Percentiles rank a stretch among this genome's conserved stretches.
phyloP scores from a whole-genome alignment of 768 basidiomycete genomes.

The Mrakia frigida region DNA sequence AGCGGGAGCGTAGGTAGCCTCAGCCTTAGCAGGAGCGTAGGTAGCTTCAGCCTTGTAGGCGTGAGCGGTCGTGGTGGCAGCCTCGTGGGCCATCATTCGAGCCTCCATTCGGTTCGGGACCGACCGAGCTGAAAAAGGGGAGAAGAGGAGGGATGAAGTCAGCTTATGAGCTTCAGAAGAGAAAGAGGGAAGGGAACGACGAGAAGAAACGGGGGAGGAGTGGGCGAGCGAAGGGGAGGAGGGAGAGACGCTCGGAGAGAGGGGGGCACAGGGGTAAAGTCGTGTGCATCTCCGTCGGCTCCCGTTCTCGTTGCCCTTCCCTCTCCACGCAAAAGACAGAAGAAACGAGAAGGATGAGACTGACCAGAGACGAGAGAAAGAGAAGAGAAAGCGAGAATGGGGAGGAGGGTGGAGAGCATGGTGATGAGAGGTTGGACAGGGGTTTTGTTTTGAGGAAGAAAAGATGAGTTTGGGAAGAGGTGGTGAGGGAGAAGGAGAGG shows the following conservation, averaged over 20 bases:
- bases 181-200: background rate
- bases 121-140: background rate
- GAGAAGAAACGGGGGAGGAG: background rate
- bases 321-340: too few relatives aligned
- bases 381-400: conserved; percentile 2
- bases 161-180: background rate
- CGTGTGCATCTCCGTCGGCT: too few relatives aligned
- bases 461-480: background rate
- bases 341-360: background rate
- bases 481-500: background rate
- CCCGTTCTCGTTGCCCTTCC: too few relatives aligned
- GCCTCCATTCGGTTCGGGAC: background rate
- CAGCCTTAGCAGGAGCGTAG: background rate
- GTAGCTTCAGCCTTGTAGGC: background rate
- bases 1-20: background rate
- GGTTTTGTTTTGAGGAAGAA: background rate
- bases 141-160: background rate
- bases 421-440: background rate
- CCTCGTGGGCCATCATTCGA: background rate
- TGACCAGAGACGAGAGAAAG: conserved; percentile 7
- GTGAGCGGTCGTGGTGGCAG: background rate
- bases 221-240: too few relatives aligned
- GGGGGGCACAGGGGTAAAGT: too few relatives aligned
- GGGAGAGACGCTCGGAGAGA: too few relatives aligned
- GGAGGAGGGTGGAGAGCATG: background rate